Percentiles rank a stretch among this genome's conserved stretches.
phyloP scores from a whole-genome alignment of 2,329 filamentous ascomycete genomes.

The Rhexocercosporidium sp. region DNA sequence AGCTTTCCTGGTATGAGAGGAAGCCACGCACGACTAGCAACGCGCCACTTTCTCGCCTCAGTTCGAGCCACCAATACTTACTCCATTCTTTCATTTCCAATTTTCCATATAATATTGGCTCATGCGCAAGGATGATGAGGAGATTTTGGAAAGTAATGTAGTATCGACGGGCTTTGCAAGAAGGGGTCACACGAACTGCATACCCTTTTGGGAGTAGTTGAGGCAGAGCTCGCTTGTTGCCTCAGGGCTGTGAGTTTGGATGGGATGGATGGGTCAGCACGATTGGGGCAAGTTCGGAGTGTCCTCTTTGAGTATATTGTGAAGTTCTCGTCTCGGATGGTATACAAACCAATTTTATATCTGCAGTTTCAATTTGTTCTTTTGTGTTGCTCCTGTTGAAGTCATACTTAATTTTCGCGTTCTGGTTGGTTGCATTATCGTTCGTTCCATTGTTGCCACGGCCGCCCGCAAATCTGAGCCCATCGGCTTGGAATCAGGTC shows the following conservation, averaged over 20 bases:
- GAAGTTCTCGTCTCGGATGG: no score
- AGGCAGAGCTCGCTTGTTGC: neutral
- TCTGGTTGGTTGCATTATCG: no score
- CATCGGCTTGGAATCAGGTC: no score
- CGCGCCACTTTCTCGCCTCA: neutral
- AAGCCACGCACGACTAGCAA: neutral
- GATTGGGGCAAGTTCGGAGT: neutral
- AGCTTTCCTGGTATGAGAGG: neutral
- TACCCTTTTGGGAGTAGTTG: slow-evolving; percentile 1
- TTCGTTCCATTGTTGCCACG: no score
- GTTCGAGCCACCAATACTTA: neutral
- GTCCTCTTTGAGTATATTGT: no score
- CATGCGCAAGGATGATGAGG: neutral
- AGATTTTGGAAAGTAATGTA: neutral
- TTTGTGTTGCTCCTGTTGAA: no score
- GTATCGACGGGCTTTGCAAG: neutral
- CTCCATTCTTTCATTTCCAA: neutral
- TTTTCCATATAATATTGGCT: neutral
- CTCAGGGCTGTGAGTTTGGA: neutral
- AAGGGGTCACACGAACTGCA: neutral
- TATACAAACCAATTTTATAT: no score
- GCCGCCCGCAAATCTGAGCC: neutral
- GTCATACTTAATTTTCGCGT: no score
- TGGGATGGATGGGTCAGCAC: neutral
- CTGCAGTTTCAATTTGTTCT: no score